Evolutionary conservation across 192 early-diverging fungal genomes (phyloP).

Genomic region (Coemansia sp.): DNA sequence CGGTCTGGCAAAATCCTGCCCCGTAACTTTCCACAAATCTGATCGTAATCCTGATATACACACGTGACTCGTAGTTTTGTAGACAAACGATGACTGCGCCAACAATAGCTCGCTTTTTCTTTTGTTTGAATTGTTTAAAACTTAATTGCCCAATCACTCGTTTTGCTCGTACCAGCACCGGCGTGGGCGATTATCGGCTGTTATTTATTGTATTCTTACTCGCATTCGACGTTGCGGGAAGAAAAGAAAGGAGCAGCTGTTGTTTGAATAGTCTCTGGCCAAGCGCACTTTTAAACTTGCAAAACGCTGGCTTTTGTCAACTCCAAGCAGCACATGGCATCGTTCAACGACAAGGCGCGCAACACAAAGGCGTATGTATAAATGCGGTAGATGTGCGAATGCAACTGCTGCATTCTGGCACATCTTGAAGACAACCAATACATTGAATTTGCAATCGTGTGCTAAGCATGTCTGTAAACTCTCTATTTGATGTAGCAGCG

Average conservation of each 20-base stretch:
- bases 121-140: not conserved
- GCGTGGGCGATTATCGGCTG: not conserved
- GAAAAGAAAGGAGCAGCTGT: not conserved
- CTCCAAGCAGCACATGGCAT: slow-evolving; percentile 17
- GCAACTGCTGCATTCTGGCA: not conserved
- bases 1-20: too few relatives aligned
- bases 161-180: not conserved
- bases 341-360: slow-evolving; percentile 30
- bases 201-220: not conserved
- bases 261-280: too few relatives aligned
- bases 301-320: not conserved
- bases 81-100: not conserved
- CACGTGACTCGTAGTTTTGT: too few relatives aligned
- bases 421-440: not conserved
- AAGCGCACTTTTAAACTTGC: not conserved
- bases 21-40: too few relatives aligned
- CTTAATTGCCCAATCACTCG: not conserved
- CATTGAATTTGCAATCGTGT: not conserved
- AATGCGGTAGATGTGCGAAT: not conserved
- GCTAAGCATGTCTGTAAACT: not conserved
- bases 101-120: not conserved
- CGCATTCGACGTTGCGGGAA: not conserved
- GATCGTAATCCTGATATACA: too few relatives aligned
- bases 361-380: slow-evolving; percentile 27
- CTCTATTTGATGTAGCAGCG: slow-evolving; percentile 10